These are phyloP conservation scores for Massospora cicadina DNA, from an alignment of 371 early-diverging fungal species.

Conservation along the genomic window DNA sequence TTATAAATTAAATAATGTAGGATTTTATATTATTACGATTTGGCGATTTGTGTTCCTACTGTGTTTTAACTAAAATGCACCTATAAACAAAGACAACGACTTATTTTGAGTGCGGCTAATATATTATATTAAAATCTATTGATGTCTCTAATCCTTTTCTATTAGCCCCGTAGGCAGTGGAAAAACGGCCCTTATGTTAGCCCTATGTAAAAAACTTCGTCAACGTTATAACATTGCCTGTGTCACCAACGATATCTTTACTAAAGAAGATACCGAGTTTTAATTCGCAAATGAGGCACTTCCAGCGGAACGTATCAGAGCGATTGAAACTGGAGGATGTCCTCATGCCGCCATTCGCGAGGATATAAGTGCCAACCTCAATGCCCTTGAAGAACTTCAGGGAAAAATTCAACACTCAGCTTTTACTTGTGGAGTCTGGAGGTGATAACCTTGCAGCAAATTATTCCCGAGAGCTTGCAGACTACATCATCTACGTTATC, in stretches of 20 bases:
- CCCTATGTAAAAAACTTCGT: slow-evolving; percentile 65
- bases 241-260: slow-evolving; percentile 76
- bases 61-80: too few relatives aligned
- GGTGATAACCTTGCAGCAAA: slow-evolving; percentile 90
- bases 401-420: slow-evolving; percentile 57
- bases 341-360: slow-evolving; percentile 91
- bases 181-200: slow-evolving; percentile 86
- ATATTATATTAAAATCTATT: too few relatives aligned
- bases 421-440: slow-evolving; percentile 78
- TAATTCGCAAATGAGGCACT: slow-evolving; percentile 71
- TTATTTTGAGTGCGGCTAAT: too few relatives aligned
- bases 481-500: slow-evolving; percentile 91
- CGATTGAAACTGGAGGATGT: slow-evolving; percentile 89
- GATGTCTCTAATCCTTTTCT: neutral
- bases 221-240: slow-evolving; percentile 62
- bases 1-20: too few relatives aligned
- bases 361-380: slow-evolving; percentile 86
- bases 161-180: slow-evolving; percentile 81
- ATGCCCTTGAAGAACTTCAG: slow-evolving; percentile 73
- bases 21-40: too few relatives aligned
- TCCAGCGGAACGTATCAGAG: slow-evolving; percentile 62
- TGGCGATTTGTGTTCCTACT: too few relatives aligned
- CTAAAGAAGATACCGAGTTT: slow-evolving; percentile 85
- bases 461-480: slow-evolving; percentile 69
- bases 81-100: too few relatives aligned